Evolutionary conservation across 1,139 yeast genomes (phyloP), one percentile per base, ranked within the genome.

Genomic region (Protomyces lactucae-debilis): DNA sequence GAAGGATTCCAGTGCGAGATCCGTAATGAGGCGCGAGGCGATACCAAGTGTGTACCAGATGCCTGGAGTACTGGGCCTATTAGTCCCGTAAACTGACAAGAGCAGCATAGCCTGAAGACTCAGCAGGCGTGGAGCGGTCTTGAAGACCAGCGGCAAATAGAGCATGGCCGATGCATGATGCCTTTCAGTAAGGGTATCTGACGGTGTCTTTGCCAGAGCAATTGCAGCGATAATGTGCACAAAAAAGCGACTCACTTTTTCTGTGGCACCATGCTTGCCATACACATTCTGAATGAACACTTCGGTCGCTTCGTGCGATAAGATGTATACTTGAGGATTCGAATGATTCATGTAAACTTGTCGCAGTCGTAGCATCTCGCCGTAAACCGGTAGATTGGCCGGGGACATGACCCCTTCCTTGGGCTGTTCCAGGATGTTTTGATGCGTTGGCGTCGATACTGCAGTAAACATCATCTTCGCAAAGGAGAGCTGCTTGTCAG

Each of bases 21-120:
- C 97, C 32, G 90, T 88, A 70, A 95, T 86, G 61, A 89, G 75
- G 65, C 97, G 79, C 60, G 89, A 75, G 0, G 93, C 93, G 5
- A 89, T 83, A 0, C 97, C 97, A 67, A 89, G 77, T 1, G 88
- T 84, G 72, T 89, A 89, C 97, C 97, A 91, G n/a, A 89, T 89
- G 1, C 96, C 95, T 0, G 97, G 96, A 3, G 84, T 83, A 0
- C 79, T 74, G 0, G 80, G 80, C 3, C 79, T 70, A 77, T 77
- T 76, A 37, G 76, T 80, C 1, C 96, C 85, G 72, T 87, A 91
- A 3, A 85, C 73, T 0, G 95, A 84, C 52, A 87, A 76, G 25
- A 89, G 76, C 37, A 91, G 73, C 18, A 88, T 78, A 0, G 92
- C 93, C 72, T 88, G 92, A 2, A 91, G 75, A 0, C 88, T 80